Percentiles rank a stretch among this genome's conserved stretches.
phyloP scores from a whole-genome alignment of 495 filamentous ascomycete species.

The Aspergillus cavernicola region DNA sequence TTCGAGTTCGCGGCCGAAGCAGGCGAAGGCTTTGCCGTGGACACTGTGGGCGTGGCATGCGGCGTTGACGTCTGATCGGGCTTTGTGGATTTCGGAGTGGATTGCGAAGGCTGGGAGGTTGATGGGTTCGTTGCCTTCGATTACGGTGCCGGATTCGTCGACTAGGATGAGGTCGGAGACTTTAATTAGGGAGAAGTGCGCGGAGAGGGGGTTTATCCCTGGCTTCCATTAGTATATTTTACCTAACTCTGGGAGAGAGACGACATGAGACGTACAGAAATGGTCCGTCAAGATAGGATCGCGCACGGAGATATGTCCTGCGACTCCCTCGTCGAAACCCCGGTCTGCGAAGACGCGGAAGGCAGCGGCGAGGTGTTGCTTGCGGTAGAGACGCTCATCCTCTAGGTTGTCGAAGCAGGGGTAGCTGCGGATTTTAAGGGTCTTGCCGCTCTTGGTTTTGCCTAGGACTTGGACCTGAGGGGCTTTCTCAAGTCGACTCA shows the following conservation, averaged over 20 bases:
- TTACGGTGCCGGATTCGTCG: conserved; percentile 33
- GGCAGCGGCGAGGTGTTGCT: conserved; percentile 58
- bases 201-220: conserved; percentile 55
- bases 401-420: conserved; percentile 50
- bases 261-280: conserved; percentile 3
- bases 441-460: conserved; percentile 10
- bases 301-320: conserved; percentile 62
- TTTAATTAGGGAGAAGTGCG: conserved; percentile 31
- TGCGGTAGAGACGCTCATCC: conserved; percentile 56
- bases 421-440: conserved; percentile 11
- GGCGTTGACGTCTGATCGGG: conserved; percentile 34
- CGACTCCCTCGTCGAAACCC: conserved; percentile 62
- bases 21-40: conserved; percentile 28
- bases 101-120: conserved; percentile 62
- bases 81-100: conserved; percentile 38
- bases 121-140: conserved; percentile 36
- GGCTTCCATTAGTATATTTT: not conserved
- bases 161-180: conserved; percentile 37
- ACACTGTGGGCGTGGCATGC: conserved; percentile 35
- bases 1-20: conserved; percentile 31
- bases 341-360: conserved; percentile 55
- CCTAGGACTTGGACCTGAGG: conserved; percentile 10
- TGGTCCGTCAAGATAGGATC: conserved; percentile 53
- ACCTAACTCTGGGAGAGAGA: not conserved
- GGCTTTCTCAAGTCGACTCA: conserved; percentile 1